A percentile compares a stretch with the other conserved stretches of the same genome.
Conservation (phyloP, 176 grass and related monocot species). For the Stipa capillata region DNA sequence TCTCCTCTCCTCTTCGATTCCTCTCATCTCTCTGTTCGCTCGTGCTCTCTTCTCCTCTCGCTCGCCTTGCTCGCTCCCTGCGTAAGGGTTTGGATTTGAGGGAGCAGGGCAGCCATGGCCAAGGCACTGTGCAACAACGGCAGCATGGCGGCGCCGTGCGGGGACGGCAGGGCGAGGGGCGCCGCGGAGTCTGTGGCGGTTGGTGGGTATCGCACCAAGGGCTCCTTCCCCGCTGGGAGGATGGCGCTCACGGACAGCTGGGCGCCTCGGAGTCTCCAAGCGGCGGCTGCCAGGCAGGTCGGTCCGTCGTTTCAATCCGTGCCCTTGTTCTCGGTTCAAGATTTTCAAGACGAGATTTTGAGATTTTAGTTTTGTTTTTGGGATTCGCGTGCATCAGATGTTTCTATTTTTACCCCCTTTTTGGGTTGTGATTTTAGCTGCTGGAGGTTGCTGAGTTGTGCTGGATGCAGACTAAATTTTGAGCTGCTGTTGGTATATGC, state of each 20-base stretch:
- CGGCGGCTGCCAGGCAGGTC: constrained; percentile 37
- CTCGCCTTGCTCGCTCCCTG: too few species aligned
- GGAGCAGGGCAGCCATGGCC: constrained; percentile 38
- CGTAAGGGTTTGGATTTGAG: too few species aligned
- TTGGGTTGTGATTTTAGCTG: not conserved
- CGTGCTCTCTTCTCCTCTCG: not conserved
- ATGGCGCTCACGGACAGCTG: constrained; percentile 24
- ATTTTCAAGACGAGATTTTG: not conserved
- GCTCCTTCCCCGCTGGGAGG: constrained; percentile 38
- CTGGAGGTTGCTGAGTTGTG: not conserved
- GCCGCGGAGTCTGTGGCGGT: constrained; percentile 8
- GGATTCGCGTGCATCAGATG: not conserved
- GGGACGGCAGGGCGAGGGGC: not conserved
- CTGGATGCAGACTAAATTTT: not conserved
- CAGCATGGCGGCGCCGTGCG: constrained; percentile 10
- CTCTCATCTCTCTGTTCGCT: too few species aligned
- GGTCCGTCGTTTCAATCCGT: not conserved
- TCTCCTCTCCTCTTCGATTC: too few species aligned
- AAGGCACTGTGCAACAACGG: constrained; percentile 33
- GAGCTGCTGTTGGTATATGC: not conserved
- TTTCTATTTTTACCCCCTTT: not conserved
- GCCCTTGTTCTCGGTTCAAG: not conserved
- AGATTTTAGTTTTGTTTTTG: too few species aligned
- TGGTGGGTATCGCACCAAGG: not conserved
- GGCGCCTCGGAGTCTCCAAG: constrained; percentile 21